A percentile compares a stretch with the other conserved stretches of the same genome.
Conservation (phyloP, 768 basidiomycete genomes). For the Rickenella mellea region DNA sequence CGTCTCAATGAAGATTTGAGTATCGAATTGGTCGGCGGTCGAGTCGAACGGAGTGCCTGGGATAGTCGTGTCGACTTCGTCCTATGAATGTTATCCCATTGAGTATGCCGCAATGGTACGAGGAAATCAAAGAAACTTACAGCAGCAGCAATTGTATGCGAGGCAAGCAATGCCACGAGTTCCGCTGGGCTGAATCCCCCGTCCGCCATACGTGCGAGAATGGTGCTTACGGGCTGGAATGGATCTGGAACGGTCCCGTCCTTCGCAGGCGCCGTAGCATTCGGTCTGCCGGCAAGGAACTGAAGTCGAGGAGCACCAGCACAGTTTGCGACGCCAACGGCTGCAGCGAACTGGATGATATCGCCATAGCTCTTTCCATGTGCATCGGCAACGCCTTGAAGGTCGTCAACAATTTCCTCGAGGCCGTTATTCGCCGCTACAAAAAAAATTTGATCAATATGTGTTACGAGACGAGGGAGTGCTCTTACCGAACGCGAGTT, state of each 20-base stretch:
- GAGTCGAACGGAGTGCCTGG: constrained; percentile 17
- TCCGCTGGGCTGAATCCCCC: constrained; percentile 14
- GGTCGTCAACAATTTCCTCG: constrained; percentile 14
- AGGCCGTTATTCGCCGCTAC: constrained; percentile 17
- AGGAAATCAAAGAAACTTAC: constrained; percentile 12
- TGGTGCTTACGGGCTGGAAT: constrained; percentile 13
- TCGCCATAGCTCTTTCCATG: constrained; percentile 12
- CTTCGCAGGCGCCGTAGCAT: constrained; percentile 10
- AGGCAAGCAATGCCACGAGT: constrained; percentile 15
- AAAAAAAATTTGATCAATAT: no score
- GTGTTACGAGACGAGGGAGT: no score
- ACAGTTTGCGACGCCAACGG: constrained; percentile 14
- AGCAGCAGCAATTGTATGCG: constrained; percentile 16
- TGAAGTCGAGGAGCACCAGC: constrained; percentile 15
- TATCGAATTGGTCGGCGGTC: constrained; percentile 11
- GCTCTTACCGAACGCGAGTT: constrained; percentile 14
- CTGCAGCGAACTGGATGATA: constrained; percentile 14
- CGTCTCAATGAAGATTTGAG: constrained; percentile 16
- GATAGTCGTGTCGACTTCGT: constrained; percentile 17
- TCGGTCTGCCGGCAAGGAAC: constrained; percentile 10
- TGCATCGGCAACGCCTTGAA: constrained; percentile 9
- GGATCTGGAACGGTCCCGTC: constrained; percentile 13
- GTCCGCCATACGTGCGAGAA: constrained; percentile 16
- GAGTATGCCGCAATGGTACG: constrained; percentile 12
- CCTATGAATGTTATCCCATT: no score